Evolutionary conservation across 2,329 filamentous ascomycete genomes (phyloP).

Genomic region (Lasiodiplodia citricola): DNA sequence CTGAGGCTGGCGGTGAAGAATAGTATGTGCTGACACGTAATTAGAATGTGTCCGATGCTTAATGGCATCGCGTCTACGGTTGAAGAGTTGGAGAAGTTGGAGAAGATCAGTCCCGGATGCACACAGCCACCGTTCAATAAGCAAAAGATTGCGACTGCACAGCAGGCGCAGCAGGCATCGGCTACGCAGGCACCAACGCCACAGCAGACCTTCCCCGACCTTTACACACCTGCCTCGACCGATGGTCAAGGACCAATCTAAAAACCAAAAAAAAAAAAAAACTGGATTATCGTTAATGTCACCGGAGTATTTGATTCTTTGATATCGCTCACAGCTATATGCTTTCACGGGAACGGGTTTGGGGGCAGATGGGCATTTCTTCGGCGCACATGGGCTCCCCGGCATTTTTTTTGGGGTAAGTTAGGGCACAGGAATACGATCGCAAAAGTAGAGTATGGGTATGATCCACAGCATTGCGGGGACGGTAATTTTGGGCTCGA

Average conservation of each 20-base stretch:
- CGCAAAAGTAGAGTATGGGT: background rate
- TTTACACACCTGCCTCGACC: background rate
- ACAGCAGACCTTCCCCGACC: slow-evolving; percentile 8
- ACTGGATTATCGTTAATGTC: background rate
- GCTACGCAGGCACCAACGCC: background rate
- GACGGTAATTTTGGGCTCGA: background rate
- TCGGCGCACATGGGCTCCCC: background rate
- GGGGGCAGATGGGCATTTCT: background rate
- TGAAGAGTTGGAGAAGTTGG: slow-evolving; percentile 20
- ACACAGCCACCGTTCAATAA: slow-evolving; percentile 21
- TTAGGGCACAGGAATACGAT: background rate
- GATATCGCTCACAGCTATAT: background rate
- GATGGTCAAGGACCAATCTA: background rate
- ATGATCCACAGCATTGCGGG: background rate
- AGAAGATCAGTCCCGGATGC: slow-evolving; percentile 18
- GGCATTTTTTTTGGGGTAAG: background rate
- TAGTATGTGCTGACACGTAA: background rate
- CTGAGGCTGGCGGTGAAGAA: background rate
- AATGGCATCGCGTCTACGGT: slow-evolving; percentile 20
- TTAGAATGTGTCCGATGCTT: slow-evolving; percentile 27
- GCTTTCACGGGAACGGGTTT: background rate
- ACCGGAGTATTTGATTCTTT: background rate
- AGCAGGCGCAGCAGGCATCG: slow-evolving; percentile 12
- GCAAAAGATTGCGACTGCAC: slow-evolving; percentile 2
- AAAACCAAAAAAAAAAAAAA: background rate